Conservation (phyloP, 257 asterid genomes). For the Galeopsis tetrahit region DNA sequence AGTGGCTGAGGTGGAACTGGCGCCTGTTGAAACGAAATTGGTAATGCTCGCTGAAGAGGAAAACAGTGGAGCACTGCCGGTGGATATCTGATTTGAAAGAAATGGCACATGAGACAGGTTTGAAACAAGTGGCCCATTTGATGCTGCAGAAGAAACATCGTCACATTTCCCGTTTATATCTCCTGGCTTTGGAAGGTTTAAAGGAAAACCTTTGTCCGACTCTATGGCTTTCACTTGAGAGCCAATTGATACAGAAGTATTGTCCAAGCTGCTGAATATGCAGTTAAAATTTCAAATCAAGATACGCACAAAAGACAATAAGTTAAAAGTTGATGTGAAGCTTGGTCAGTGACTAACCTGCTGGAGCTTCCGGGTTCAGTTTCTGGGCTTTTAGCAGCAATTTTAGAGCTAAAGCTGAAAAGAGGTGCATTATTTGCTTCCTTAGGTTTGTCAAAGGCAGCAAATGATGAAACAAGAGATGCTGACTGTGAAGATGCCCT, state of each 20-base stretch:
- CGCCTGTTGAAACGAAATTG: constrained; percentile 31
- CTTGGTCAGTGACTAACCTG: constrained; percentile 43
- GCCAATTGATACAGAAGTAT: constrained; percentile 37
- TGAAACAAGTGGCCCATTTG: constrained; percentile 45
- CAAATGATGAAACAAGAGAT: constrained; percentile 34
- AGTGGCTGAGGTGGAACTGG: constrained; percentile 38
- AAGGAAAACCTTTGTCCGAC: constrained; percentile 37
- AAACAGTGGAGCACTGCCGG: constrained; percentile 37
- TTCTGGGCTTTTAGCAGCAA: constrained; percentile 36
- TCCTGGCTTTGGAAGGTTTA: constrained; percentile 40
- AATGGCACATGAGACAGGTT: constrained; percentile 38
- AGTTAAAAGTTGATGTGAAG: not conserved
- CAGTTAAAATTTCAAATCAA: constrained; percentile 25
- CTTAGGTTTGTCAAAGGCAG: constrained; percentile 44
- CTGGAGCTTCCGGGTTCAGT: constrained; percentile 39
- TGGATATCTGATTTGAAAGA: constrained; percentile 40
- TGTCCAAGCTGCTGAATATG: constrained; percentile 50
- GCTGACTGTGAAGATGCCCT: constrained; percentile 31
- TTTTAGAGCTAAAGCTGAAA: constrained; percentile 45
- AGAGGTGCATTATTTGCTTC: constrained; percentile 43
- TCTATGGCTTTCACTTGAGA: constrained; percentile 33
- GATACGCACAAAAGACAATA: constrained; percentile 2
- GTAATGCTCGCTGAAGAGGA: constrained; percentile 44
- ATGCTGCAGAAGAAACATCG: constrained; percentile 34
- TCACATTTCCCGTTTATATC: constrained; percentile 51